These are phyloP conservation scores for Fragosphaeria purpurea DNA, from an alignment of 2,329 filamentous ascomycete species.

Conservation along the genomic window DNA sequence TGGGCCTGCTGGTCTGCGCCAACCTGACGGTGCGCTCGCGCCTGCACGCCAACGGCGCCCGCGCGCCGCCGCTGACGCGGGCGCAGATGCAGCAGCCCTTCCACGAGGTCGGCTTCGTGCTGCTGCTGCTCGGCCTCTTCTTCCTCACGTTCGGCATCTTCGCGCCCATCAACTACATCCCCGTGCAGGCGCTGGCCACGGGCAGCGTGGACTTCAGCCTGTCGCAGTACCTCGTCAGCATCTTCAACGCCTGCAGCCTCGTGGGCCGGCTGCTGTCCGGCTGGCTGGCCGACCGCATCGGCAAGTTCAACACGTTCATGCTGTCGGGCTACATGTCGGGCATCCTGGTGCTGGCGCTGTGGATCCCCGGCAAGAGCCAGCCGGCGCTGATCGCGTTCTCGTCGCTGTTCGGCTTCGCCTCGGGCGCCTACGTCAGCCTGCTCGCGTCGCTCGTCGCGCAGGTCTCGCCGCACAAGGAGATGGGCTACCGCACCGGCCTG, in stretches of 20 bases:
- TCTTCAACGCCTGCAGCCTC: constrained; percentile 22
- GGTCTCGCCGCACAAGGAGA: constrained; percentile 43
- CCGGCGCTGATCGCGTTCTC: constrained; percentile 28
- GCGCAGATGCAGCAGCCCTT: constrained; percentile 12
- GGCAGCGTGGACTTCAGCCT: constrained; percentile 13
- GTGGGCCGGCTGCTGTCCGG: constrained; percentile 23
- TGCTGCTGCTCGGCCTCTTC: constrained; percentile 13
- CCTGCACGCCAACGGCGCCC: constrained; percentile 2
- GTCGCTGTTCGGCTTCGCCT: constrained; percentile 31
- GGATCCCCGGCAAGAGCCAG: constrained; percentile 25
- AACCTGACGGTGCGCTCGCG: constrained; percentile 16
- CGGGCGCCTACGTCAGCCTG: constrained; percentile 26
- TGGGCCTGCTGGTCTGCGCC: constrained; percentile 17
- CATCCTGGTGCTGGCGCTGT: constrained; percentile 30
- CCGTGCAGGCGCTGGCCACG: constrained; percentile 13
- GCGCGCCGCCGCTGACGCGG: background rate
- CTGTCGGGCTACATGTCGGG: constrained; percentile 33
- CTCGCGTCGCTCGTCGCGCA: constrained; percentile 32
- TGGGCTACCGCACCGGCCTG: constrained; percentile 44
- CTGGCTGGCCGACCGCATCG: constrained; percentile 24
- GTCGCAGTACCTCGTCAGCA: constrained; percentile 16
- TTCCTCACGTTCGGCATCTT: constrained; percentile 18
- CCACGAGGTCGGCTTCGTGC: constrained; percentile 11
- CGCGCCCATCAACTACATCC: constrained; percentile 18
- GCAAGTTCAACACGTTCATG: constrained; percentile 33